Conservation (phyloP, 192 early-diverging fungal genomes). For the Mortierella antarctica region DNA sequence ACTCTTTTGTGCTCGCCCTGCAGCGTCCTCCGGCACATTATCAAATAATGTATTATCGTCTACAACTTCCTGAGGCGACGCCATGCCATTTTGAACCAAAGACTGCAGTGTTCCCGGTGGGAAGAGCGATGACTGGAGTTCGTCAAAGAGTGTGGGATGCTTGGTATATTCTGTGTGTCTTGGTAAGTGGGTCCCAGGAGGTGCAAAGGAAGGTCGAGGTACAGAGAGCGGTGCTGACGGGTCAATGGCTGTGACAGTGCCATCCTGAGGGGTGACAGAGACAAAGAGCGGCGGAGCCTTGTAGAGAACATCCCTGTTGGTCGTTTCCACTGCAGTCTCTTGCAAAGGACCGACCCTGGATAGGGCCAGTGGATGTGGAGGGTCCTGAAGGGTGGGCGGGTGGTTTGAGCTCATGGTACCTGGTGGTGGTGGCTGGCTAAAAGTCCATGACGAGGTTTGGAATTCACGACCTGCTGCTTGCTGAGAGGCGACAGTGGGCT, state of each 20-base stretch:
- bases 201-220: conserved; percentile 14
- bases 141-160: conserved; percentile 44
- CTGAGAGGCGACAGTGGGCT: no score
- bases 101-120: conserved; percentile 43
- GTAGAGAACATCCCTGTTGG: conserved; percentile 39
- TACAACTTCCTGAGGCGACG: conserved; percentile 38
- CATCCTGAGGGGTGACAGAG: not conserved
- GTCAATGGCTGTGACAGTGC: not conserved
- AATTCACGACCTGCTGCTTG: no score
- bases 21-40: not conserved
- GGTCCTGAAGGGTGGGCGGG: not conserved
- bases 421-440: not conserved
- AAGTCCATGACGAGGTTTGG: no score
- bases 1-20: no score
- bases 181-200: conserved; percentile 21
- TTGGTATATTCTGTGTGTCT: conserved; percentile 47
- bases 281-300: conserved; percentile 26
- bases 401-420: not conserved
- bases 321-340: not conserved
- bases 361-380: conserved; percentile 14
- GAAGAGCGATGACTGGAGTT: conserved; percentile 50
- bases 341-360: not conserved
- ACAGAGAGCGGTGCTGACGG: conserved; percentile 11
- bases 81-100: conserved; percentile 30
- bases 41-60: conserved; percentile 30